Evolutionary conservation across 192 early-diverging fungal genomes (phyloP).

Genomic region (Coemansia aciculifera): DNA sequence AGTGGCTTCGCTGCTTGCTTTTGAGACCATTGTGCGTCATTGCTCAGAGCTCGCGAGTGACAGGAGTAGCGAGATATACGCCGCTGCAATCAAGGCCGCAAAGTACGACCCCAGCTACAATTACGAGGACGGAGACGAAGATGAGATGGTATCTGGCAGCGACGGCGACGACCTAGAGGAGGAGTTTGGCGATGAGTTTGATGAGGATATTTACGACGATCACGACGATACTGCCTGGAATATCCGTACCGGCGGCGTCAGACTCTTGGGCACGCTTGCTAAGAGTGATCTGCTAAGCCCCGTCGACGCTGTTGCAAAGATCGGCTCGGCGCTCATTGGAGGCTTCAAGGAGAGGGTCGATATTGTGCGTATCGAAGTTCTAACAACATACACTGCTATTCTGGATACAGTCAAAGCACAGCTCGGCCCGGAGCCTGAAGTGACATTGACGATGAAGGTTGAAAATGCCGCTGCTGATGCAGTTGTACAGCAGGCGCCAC

Average conservation of each 20-base stretch:
- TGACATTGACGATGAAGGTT: slow-evolving; percentile 22
- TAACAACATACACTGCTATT: slow-evolving; percentile 32
- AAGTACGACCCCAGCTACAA: slow-evolving; percentile 50
- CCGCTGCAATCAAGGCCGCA: slow-evolving; percentile 17
- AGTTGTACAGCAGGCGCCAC: slow-evolving; percentile 27
- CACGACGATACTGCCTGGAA: slow-evolving; percentile 48
- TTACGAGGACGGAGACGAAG: slow-evolving; percentile 24
- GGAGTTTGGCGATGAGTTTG: slow-evolving; percentile 52
- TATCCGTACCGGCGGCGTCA: slow-evolving; percentile 44
- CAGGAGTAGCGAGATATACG: slow-evolving; percentile 30
- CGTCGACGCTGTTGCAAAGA: slow-evolving; percentile 14
- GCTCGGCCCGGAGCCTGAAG: not conserved
- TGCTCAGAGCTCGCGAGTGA: slow-evolving; percentile 14
- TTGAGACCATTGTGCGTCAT: slow-evolving; percentile 39
- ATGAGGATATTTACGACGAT: slow-evolving; percentile 47
- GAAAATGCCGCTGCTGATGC: slow-evolving; percentile 13
- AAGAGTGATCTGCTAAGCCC: slow-evolving; percentile 26
- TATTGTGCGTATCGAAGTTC: slow-evolving; percentile 44
- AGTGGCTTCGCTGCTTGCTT: slow-evolving; percentile 32
- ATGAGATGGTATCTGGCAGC: slow-evolving; percentile 32
- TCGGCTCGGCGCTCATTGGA: slow-evolving; percentile 26
- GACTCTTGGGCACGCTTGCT: slow-evolving; percentile 33
- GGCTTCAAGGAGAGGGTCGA: slow-evolving; percentile 48
- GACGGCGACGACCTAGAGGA: slow-evolving; percentile 31
- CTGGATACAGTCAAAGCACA: slow-evolving; percentile 10